phyloP scores from a whole-genome alignment of 805 yeast genomes.

The Monosporozyma unispora region DNA sequence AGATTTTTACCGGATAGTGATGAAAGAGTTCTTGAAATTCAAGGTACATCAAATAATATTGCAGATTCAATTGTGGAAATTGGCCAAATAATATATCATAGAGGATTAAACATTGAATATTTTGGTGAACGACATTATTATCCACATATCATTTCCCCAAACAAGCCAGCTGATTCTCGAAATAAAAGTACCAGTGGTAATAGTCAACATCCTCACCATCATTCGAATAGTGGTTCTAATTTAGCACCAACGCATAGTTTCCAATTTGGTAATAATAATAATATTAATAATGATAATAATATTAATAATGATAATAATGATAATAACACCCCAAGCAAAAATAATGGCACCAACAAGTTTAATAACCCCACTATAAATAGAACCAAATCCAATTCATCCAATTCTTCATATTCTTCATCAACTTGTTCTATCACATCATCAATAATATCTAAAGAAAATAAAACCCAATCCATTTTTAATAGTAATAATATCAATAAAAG shows the following conservation, averaged over 20 bases:
- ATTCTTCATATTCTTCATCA: not conserved
- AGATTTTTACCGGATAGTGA: constrained; percentile 69
- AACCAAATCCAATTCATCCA: not conserved
- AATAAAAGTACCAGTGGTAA: not conserved
- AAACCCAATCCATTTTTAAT: not conserved
- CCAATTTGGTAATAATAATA: not conserved
- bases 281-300: not conserved
- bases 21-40: constrained; percentile 78
- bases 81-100: constrained; percentile 10
- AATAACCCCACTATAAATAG: not conserved
- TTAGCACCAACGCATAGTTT: not conserved
- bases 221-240: not conserved
- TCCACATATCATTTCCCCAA: constrained; percentile 33
- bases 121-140: constrained; percentile 39
- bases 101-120: not conserved
- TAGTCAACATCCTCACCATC: not conserved
- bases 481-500: no score
- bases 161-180: constrained; percentile 20
- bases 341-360: not conserved
- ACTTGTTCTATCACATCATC: not conserved
- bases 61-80: constrained; percentile 51
- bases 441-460: not conserved
- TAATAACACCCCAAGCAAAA: not conserved
- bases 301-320: not conserved
- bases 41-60: constrained; percentile 59